Conservation (phyloP, 306 rosid genomes). For the Neltuma alba region DNA sequence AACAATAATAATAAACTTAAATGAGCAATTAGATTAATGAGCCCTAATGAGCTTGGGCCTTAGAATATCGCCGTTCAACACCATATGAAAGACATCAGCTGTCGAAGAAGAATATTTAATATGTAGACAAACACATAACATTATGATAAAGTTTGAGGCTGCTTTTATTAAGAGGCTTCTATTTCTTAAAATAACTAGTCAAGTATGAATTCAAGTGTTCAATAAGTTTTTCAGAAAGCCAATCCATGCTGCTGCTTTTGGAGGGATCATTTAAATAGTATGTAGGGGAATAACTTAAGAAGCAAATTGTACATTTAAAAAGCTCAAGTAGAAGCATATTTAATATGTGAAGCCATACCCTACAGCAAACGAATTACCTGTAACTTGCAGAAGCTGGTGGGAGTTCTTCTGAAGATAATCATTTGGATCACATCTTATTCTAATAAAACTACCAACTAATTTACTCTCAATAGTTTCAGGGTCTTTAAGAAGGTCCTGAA, state of each 20-base stretch:
- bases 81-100: background rate
- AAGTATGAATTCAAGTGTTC: background rate
- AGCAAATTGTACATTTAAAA: slow-evolving; percentile 23
- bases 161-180: slow-evolving; percentile 1
- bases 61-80: too few relatives aligned
- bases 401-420: slow-evolving; percentile 84
- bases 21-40: too few relatives aligned
- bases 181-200: slow-evolving; percentile 28
- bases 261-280: background rate
- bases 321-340: slow-evolving; percentile 13
- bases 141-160: background rate
- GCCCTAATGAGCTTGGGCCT: too few relatives aligned
- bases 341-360: slow-evolving; percentile 18
- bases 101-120: slow-evolving; percentile 2
- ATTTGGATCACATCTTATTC: slow-evolving; percentile 74
- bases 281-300: background rate
- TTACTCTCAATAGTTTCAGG: slow-evolving; percentile 60
- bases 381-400: slow-evolving; percentile 77
- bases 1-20: too few relatives aligned
- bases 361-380: slow-evolving; percentile 48
- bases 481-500: slow-evolving; percentile 61
- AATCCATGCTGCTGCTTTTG: background rate
- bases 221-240: background rate
- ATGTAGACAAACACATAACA: background rate
- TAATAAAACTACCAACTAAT: slow-evolving; percentile 75